Evolutionary conservation across 2,329 filamentous ascomycete species (phyloP).

Genomic region (Colletotrichum zoysiae): DNA sequence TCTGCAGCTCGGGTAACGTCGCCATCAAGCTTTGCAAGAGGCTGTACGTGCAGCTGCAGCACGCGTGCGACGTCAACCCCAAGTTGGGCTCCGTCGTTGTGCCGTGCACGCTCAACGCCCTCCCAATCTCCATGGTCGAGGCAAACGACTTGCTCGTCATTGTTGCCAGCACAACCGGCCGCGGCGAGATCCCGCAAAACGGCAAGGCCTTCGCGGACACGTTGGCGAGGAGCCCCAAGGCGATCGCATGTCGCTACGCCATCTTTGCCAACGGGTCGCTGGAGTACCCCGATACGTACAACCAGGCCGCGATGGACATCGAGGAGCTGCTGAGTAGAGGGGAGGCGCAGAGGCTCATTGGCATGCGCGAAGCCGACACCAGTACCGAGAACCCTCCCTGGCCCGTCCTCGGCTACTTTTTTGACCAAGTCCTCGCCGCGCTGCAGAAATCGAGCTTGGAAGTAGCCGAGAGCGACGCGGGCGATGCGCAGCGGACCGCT

Average conservation of each 20-base stretch:
- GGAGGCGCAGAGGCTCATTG: conserved; percentile 31
- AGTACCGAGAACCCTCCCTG: conserved; percentile 32
- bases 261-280: conserved; percentile 38
- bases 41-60: conserved; percentile 40
- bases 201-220: conserved; percentile 38
- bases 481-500: background rate
- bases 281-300: conserved; percentile 38
- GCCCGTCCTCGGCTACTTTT: conserved; percentile 36
- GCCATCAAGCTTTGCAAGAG: conserved; percentile 40
- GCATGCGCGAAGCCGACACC: conserved; percentile 39
- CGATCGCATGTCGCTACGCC: conserved; percentile 29
- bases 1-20: conserved; percentile 41
- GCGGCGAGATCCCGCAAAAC: conserved; percentile 36
- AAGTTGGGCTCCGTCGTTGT: conserved; percentile 33
- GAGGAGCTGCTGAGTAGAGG: conserved; percentile 34
- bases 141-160: conserved; percentile 30
- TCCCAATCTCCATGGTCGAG: conserved; percentile 34
- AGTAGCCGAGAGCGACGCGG: background rate
- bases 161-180: conserved; percentile 36
- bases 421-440: conserved; percentile 29
- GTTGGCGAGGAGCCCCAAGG: conserved; percentile 24
- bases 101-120: conserved; percentile 38
- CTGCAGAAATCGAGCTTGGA: conserved; percentile 27
- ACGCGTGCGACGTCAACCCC: conserved; percentile 35
- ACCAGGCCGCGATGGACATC: conserved; percentile 37